Base-by-base conservation (phyloP, 352 stramenopile genomes). In the Phytopythium montanum region DNA sequence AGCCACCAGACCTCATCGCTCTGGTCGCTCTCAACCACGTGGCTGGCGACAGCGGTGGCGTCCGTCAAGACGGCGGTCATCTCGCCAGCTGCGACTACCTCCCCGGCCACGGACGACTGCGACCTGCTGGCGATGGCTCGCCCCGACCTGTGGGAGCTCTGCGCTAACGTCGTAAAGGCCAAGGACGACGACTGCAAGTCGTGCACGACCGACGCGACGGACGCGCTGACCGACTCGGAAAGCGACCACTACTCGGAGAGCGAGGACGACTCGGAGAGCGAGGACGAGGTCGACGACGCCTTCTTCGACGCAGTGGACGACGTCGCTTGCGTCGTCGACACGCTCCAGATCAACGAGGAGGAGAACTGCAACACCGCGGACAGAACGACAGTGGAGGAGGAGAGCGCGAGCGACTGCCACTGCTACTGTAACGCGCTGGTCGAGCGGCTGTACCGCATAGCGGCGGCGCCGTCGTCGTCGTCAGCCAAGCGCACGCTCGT, bases 121-220 rank as follows among this genome's bases (percentile, higher is more conserved):
- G 33, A 56, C 13, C 36, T 56, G 33, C n/a, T 56, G 13, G 51
- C 51, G 5, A 46, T 46, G 33, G 51, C 51, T n/a, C 51, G 51
- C 51, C 51, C 51, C 9, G 51, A 54, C 58, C 29, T 39, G 51
- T 66, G 56, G 53, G 48, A 67, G n/a, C 5, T 49, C 19, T 61
- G 44, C 26, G 44, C 59, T 28, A 7, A 50, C 21, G 51, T 56
- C 16, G 46, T 57, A 48, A 57, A 51, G 50, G 58, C 63, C 52
- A 57, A 51, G 50, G 58, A 65, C 34, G 53, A 61, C 18, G 72
- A 86, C 63, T 72, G 54, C 48, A 54, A 65, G 36, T 86, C 76
- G 10, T 76, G 54, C 60, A 79, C 73, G 23, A 84, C 73, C 12
- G 79, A 89, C 29, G 62, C 60, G 25, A 83, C 77, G 0, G 79